Evolutionary conservation across 371 early-diverging fungal genomes (phyloP).

Genomic region (Capillidium heterosporum): DNA sequence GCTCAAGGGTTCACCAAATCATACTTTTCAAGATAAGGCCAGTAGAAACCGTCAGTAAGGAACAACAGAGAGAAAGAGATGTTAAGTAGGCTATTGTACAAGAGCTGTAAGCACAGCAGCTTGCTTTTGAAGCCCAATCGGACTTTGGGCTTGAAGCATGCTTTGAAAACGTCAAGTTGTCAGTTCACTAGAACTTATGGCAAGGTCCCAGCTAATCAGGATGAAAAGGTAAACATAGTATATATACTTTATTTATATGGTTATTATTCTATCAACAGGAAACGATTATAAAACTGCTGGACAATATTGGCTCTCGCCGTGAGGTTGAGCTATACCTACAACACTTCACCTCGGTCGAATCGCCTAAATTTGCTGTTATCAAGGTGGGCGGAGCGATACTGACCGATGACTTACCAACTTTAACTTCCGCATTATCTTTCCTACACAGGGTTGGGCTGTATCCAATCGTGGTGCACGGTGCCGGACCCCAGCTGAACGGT

Average conservation of each 20-base stretch:
- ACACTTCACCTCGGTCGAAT: slow-evolving; percentile 87
- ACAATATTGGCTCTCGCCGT: slow-evolving; percentile 93
- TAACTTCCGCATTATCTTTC: slow-evolving; percentile 87
- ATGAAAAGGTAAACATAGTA: neutral
- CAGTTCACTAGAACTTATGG: too few species aligned
- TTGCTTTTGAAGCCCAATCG: too few species aligned
- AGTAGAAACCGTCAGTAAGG: too few species aligned
- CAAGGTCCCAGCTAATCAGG: neutral
- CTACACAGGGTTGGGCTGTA: slow-evolving; percentile 90
- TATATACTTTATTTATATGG: neutral
- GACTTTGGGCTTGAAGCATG: too few species aligned
- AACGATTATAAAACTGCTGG: slow-evolving; percentile 88
- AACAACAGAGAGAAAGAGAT: too few species aligned
- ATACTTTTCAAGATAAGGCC: too few species aligned
- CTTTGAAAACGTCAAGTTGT: too few species aligned
- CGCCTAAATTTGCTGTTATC: slow-evolving; percentile 97
- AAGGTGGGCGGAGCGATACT: slow-evolving; percentile 96
- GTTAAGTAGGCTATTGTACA: too few species aligned
- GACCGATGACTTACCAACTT: slow-evolving; percentile 82
- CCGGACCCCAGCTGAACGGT: slow-evolving; percentile 88
- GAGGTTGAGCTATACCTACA: slow-evolving; percentile 94
- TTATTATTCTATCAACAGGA: slow-evolving; percentile 29
- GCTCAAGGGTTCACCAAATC: too few species aligned
- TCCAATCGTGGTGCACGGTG: slow-evolving; percentile 94
- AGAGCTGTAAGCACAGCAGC: too few species aligned